These are phyloP conservation scores for Ehretia macrophylla DNA, from an alignment of 257 asterid genomes.

Conservation along the genomic window DNA sequence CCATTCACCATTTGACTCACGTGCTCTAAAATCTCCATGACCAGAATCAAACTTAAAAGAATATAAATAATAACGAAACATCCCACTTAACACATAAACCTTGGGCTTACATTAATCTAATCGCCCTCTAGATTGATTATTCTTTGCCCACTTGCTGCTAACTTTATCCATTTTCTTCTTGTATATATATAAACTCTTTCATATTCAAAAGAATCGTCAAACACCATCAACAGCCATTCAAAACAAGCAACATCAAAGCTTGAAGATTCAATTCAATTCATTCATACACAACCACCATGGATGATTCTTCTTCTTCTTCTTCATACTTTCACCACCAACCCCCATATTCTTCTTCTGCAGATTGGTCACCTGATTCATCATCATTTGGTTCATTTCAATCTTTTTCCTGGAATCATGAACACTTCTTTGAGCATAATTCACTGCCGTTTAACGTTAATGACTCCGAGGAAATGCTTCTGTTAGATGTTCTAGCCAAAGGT, in stretches of 20 bases:
- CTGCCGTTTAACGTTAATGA: conserved; percentile 67
- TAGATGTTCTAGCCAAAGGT: conserved; percentile 17
- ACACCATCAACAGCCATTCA: neutral
- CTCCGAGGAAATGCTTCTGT: conserved; percentile 33
- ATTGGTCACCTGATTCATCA: conserved; percentile 20
- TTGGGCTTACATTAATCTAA: neutral
- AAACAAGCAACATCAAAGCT: neutral
- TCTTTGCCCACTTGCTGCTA: neutral
- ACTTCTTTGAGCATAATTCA: conserved; percentile 18
- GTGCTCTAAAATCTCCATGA: conserved; percentile 26
- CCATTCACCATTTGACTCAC: conserved; percentile 59
- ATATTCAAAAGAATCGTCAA: neutral
- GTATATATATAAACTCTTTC: conserved; percentile 4
- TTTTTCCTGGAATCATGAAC: conserved; percentile 20
- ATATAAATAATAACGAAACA: neutral
- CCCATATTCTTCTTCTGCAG: conserved; percentile 2
- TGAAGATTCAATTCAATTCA: neutral
- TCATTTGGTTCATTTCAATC: conserved; percentile 17
- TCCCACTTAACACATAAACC: conserved; percentile 23
- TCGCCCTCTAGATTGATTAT: neutral
- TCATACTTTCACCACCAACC: conserved; percentile 20
- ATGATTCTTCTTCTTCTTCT: neutral
- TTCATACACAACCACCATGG: neutral
- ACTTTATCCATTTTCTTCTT: conserved; percentile 10
- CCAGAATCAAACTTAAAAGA: too few species aligned